phyloP scores from a whole-genome alignment of 371 early-diverging fungal genomes.

The Actinomucor elegans region DNA sequence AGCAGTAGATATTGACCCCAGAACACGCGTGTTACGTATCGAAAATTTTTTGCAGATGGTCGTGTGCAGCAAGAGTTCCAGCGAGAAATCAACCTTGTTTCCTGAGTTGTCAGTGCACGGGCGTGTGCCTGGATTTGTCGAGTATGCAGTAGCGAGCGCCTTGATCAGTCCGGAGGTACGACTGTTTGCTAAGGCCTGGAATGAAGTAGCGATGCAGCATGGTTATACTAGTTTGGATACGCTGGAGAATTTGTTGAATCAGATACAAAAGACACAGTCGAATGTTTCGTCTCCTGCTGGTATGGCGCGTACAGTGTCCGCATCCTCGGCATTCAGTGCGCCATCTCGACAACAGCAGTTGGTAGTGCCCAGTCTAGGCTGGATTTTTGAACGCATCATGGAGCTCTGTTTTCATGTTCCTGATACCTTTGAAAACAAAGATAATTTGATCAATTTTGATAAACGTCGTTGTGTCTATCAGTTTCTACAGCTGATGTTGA shows the following conservation, averaged over 20 bases:
- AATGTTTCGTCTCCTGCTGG: not conserved
- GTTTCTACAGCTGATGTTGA: conserved; percentile 58
- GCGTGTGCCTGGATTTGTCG: conserved; percentile 77
- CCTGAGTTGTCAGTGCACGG: conserved; percentile 24
- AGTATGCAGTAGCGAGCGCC: conserved; percentile 73
- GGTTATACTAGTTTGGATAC: conserved; percentile 59
- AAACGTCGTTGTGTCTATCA: conserved; percentile 69
- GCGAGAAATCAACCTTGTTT: conserved; percentile 35
- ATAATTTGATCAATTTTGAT: conserved; percentile 65
- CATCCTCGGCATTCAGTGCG: conserved; percentile 1
- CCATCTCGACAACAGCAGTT: not conserved
- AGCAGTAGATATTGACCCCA: conserved; percentile 43
- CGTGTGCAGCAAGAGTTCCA: conserved; percentile 48
- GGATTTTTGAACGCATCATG: conserved; percentile 57
- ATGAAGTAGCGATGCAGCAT: conserved; percentile 53
- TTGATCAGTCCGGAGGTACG: conserved; percentile 80
- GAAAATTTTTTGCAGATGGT: conserved; percentile 66
- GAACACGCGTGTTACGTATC: conserved; percentile 58
- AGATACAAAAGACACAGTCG: conserved; percentile 9
- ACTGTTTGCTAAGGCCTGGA: conserved; percentile 68
- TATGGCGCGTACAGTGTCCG: not conserved
- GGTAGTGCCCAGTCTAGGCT: conserved; percentile 52
- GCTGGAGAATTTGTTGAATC: conserved; percentile 43
- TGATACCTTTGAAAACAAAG: conserved; percentile 41
- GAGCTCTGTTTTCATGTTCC: conserved; percentile 31